These are phyloP conservation scores for Acanthochlamys bracteata DNA, from an alignment of 106 monocot species.

Conservation along the genomic window DNA sequence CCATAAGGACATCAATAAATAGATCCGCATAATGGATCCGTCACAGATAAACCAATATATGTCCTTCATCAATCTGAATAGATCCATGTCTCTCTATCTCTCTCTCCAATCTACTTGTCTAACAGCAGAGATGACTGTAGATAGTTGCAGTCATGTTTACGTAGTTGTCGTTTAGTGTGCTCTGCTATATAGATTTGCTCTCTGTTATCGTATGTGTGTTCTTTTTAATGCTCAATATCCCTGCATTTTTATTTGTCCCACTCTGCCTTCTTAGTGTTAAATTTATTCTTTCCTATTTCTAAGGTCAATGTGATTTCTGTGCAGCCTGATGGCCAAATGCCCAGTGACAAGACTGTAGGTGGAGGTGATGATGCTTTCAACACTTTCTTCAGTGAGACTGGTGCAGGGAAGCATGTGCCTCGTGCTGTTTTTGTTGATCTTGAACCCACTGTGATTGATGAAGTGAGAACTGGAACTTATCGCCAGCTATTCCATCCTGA, in stretches of 20 bases:
- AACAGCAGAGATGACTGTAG: too few relatives aligned
- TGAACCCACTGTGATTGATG: conserved; percentile 10
- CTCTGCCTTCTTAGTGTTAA: neutral
- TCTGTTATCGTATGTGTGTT: too few relatives aligned
- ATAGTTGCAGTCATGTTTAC: too few relatives aligned
- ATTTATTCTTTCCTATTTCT: neutral
- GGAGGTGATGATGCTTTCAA: conserved; percentile 12
- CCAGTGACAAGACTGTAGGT: conserved; percentile 6
- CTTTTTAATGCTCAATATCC: too few relatives aligned
- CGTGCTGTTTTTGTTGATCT: conserved; percentile 8
- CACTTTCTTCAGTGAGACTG: conserved; percentile 10
- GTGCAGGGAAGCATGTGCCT: conserved; percentile 10
- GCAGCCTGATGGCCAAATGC: conserved; percentile 13
- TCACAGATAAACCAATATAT: too few relatives aligned
- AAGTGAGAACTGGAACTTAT: conserved; percentile 8
- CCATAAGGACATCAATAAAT: too few relatives aligned
- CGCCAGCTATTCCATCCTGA: conserved; percentile 10
- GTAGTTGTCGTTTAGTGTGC: too few relatives aligned
- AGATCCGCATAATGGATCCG: too few relatives aligned
- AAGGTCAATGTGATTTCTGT: neutral
- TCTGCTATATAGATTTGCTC: too few relatives aligned
- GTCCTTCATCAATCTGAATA: too few relatives aligned
- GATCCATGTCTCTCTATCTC: too few relatives aligned
- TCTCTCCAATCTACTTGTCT: too few relatives aligned
- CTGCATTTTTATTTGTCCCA: neutral